These are phyloP conservation scores for Blastomyces percursus DNA, from an alignment of 2,329 filamentous ascomycete species.

Conservation along the genomic window DNA sequence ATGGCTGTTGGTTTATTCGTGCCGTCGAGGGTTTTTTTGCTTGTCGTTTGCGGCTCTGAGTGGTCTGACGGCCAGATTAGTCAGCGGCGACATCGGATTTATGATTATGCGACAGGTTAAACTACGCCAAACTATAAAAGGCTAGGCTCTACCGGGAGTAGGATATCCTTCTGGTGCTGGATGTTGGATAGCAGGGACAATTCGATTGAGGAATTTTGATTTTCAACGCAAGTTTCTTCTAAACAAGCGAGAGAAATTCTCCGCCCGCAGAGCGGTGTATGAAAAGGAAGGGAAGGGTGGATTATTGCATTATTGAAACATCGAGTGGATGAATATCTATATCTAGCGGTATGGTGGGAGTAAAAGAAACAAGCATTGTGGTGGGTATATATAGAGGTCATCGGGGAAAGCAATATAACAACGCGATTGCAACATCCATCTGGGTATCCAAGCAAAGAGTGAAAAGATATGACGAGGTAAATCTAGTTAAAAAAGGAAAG, in stretches of 20 bases:
- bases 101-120: background rate
- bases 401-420: background rate
- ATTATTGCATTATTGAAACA: background rate
- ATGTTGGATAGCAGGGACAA: background rate
- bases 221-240: no score
- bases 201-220: no score
- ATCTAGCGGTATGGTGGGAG: background rate
- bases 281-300: background rate
- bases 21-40: constrained; percentile 5
- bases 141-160: background rate
- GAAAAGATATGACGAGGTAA: no score
- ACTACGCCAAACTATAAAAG: background rate
- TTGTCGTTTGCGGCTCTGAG: background rate
- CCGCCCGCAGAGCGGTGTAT: no score
- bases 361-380: background rate
- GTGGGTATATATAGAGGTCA: background rate
- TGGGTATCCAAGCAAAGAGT: no score
- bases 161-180: background rate
- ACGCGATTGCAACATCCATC: background rate
- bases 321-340: background rate
- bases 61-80: background rate
- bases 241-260: no score
- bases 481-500: no score
- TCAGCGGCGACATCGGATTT: background rate
- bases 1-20: constrained; percentile 3